Evolutionary conservation across 768 basidiomycete genomes (phyloP).

Genomic region (Hericium rajendrae): DNA sequence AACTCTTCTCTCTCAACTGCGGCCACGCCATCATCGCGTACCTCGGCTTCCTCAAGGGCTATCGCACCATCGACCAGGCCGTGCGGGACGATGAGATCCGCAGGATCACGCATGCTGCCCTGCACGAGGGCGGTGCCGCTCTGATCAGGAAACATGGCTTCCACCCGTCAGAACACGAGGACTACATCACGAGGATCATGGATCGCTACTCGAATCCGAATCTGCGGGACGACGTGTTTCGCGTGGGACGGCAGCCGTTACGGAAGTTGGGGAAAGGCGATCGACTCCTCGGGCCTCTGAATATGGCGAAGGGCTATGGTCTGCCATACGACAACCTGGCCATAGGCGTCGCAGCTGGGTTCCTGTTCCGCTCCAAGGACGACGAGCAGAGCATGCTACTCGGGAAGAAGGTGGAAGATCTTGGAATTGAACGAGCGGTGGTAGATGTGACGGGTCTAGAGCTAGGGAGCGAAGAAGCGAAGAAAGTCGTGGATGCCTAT

Average conservation of each 20-base stretch:
- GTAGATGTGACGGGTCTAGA: slow-evolving; percentile 22
- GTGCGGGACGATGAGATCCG: slow-evolving; percentile 23
- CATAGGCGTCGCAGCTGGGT: slow-evolving; percentile 27
- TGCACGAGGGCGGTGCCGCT: slow-evolving; percentile 29
- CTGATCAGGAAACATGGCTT: slow-evolving; percentile 23
- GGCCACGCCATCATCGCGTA: slow-evolving; percentile 31
- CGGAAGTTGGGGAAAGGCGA: slow-evolving; percentile 28
- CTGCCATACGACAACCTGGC: slow-evolving; percentile 23
- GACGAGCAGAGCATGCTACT: slow-evolving; percentile 27
- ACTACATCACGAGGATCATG: slow-evolving; percentile 26
- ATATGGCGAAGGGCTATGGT: slow-evolving; percentile 24
- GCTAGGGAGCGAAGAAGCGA: slow-evolving; percentile 14
- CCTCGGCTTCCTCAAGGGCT: slow-evolving; percentile 25
- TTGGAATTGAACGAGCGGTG: slow-evolving; percentile 22
- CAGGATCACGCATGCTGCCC: slow-evolving; percentile 22
- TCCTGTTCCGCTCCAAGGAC: slow-evolving; percentile 23
- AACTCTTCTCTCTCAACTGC: slow-evolving; percentile 34
- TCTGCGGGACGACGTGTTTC: slow-evolving; percentile 26
- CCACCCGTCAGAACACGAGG: slow-evolving; percentile 15
- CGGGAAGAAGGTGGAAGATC: slow-evolving; percentile 17
- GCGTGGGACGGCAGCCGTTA: slow-evolving; percentile 30
- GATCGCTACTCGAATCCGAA: slow-evolving; percentile 26
- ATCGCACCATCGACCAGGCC: slow-evolving; percentile 23
- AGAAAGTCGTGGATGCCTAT: slow-evolving; percentile 16
- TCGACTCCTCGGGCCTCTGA: slow-evolving; percentile 27